Percentiles rank a stretch among this genome's conserved stretches.
These are phyloP conservation scores for Paulownia fortunei DNA, from an alignment of 257 asterid species.

Conservation along the genomic window DNA sequence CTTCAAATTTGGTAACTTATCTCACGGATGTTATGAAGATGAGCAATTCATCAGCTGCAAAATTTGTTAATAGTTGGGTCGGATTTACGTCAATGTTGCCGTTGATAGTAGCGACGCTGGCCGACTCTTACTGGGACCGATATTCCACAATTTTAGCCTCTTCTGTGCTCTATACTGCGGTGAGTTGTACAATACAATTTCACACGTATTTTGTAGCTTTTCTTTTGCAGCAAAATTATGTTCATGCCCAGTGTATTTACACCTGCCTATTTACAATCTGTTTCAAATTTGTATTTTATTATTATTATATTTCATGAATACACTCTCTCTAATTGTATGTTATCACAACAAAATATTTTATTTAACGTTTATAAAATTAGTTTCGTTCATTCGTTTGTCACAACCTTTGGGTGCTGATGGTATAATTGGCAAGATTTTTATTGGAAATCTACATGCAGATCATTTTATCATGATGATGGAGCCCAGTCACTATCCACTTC, in stretches of 20 bases:
- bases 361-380: neutral
- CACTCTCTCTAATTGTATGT: too few species aligned
- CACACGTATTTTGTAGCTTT: neutral
- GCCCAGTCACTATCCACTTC: slow-evolving; percentile 51
- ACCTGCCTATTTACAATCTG: neutral
- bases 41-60: slow-evolving; percentile 93
- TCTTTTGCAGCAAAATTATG: neutral
- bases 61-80: slow-evolving; percentile 78
- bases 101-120: slow-evolving; percentile 69
- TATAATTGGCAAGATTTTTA: neutral
- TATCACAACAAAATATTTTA: too few species aligned
- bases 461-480: slow-evolving; percentile 26
- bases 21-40: slow-evolving; percentile 72
- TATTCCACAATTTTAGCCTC: slow-evolving; percentile 66
- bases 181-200: slow-evolving; percentile 34
- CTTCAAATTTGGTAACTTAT: slow-evolving; percentile 86
- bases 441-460: slow-evolving; percentile 41
- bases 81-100: slow-evolving; percentile 90
- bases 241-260: neutral
- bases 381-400: neutral
- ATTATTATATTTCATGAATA: too few species aligned
- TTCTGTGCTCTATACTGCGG: slow-evolving; percentile 67
- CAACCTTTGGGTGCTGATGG: neutral
- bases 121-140: slow-evolving; percentile 81
- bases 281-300: neutral